Evolutionary conservation across 1,139 yeast species (phyloP).

Genomic region (Geotrichum citri-aurantii): DNA sequence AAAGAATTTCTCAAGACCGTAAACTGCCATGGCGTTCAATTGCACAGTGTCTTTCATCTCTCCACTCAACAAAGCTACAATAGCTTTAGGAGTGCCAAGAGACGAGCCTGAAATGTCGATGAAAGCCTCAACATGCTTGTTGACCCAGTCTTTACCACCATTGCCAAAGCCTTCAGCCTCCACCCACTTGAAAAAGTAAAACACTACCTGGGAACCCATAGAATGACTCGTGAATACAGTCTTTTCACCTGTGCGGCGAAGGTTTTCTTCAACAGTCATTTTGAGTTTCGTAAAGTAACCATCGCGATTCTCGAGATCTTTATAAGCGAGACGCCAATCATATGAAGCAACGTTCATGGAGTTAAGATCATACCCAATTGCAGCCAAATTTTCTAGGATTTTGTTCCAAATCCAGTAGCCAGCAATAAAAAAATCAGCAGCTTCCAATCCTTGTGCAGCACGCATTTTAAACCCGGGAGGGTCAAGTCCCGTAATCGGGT

Average conservation of each 20-base stretch:
- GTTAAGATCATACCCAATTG: conserved; percentile 87
- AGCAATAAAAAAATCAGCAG: conserved; percentile 92
- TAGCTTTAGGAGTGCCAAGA: conserved; percentile 90
- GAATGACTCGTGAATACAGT: conserved; percentile 84
- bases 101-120: conserved; percentile 84
- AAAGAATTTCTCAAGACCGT: conserved; percentile 90
- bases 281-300: conserved; percentile 76
- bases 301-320: conserved; percentile 83
- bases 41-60: conserved; percentile 98
- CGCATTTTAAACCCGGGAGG: conserved; percentile 75
- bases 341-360: conserved; percentile 88
- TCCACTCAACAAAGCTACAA: conserved; percentile 86
- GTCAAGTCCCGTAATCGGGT: conserved; percentile 85
- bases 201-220: conserved; percentile 90
- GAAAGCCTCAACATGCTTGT: conserved; percentile 69
- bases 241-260: conserved; percentile 55
- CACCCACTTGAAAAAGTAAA: conserved; percentile 90
- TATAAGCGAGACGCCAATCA: conserved; percentile 91
- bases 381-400: conserved; percentile 85
- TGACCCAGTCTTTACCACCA: conserved; percentile 86
- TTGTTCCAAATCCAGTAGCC: conserved; percentile 99
- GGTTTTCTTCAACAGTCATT: conserved; percentile 56
- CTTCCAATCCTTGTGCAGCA: conserved; percentile 95
- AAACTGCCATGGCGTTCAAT: conserved; percentile 83
- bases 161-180: conserved; percentile 81